Percentiles rank a stretch among this genome's conserved stretches.
These are phyloP conservation scores for Cercospora canescens DNA, from an alignment of 2,329 filamentous ascomycete species.

Conservation along the genomic window DNA sequence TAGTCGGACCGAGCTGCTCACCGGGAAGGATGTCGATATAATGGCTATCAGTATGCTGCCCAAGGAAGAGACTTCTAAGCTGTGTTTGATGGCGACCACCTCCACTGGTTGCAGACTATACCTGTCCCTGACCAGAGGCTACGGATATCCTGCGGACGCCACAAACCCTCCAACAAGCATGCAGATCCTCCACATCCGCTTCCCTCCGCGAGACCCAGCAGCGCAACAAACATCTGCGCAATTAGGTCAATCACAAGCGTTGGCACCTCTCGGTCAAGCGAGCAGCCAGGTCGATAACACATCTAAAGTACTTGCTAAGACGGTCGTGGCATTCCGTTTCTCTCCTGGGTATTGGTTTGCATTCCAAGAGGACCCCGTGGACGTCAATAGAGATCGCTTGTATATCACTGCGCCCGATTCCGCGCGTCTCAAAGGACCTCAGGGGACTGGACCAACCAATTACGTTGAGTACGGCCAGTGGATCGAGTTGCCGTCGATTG, in stretches of 20 bases:
- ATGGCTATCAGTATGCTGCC: constrained; percentile 85
- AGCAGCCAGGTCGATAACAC: constrained; percentile 34
- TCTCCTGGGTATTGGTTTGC: constrained; percentile 90
- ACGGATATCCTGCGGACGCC: constrained; percentile 58
- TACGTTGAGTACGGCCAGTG: constrained; percentile 81
- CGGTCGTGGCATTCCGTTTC: constrained; percentile 54
- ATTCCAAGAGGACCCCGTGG: constrained; percentile 58
- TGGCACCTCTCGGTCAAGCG: constrained; percentile 11
- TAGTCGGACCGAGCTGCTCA: constrained; percentile 68
- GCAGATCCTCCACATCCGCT: constrained; percentile 96
- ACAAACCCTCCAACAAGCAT: constrained; percentile 83
- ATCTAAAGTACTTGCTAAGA: constrained; percentile 38
- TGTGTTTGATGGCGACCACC: constrained; percentile 88
- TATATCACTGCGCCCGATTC: constrained; percentile 89
- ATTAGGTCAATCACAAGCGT: constrained; percentile 21
- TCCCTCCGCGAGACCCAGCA: constrained; percentile 63
- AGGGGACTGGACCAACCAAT: constrained; percentile 48
- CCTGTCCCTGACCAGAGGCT: constrained; percentile 83
- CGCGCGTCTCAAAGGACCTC: constrained; percentile 55
- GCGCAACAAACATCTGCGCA: constrained; percentile 15
- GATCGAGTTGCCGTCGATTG: constrained; percentile 71
- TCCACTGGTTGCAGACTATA: constrained; percentile 89
- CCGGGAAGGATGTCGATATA: constrained; percentile 65
- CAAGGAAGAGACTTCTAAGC: constrained; percentile 72
- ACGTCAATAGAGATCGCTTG: constrained; percentile 60